Evolutionary conservation across 78 protist species (phyloP).

Genomic region (Trichosphaerium sp.): DNA sequence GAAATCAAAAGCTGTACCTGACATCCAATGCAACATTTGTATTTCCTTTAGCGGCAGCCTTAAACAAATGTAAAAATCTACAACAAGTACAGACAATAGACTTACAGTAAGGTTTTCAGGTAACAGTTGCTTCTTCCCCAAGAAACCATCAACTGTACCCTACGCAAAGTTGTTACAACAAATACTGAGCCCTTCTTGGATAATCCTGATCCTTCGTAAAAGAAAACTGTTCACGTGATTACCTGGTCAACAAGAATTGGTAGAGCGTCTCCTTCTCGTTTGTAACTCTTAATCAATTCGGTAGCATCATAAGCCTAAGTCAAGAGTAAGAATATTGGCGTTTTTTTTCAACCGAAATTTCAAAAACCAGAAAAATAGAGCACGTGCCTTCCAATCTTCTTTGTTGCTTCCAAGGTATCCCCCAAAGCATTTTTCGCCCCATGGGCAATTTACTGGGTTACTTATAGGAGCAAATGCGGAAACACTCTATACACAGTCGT

Average conservation of each 20-base stretch:
- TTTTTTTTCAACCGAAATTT: not conserved
- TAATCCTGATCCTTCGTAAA: no score
- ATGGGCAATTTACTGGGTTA: slow-evolving; percentile 54
- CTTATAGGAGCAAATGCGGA: slow-evolving; percentile 87
- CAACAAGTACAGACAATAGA: no score
- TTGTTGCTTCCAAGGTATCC: slow-evolving; percentile 65
- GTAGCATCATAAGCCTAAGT: slow-evolving; percentile 6
- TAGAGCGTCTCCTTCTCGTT: slow-evolving; percentile 17
- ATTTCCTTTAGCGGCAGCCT: not conserved
- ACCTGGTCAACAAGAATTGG: slow-evolving; percentile 64
- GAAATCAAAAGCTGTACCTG: no score
- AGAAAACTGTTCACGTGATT: not conserved
- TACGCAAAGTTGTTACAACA: no score
- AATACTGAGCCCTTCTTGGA: not conserved
- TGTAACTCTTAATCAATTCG: slow-evolving; percentile 9
- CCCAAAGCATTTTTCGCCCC: slow-evolving; percentile 61
- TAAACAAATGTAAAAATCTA: no score
- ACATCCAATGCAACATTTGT: not conserved
- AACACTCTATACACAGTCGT: slow-evolving; percentile 37
- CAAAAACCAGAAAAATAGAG: not conserved
- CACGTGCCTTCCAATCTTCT: slow-evolving; percentile 19
- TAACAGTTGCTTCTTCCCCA: not conserved
- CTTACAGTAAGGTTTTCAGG: slow-evolving; percentile 8
- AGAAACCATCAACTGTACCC: slow-evolving; percentile 50
- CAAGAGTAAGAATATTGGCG: not conserved